A percentile compares a stretch with the other conserved stretches of the same genome.
These are phyloP conservation scores for Ascobolus immersus DNA, from an alignment of 495 filamentous ascomycete species.

Conservation along the genomic window DNA sequence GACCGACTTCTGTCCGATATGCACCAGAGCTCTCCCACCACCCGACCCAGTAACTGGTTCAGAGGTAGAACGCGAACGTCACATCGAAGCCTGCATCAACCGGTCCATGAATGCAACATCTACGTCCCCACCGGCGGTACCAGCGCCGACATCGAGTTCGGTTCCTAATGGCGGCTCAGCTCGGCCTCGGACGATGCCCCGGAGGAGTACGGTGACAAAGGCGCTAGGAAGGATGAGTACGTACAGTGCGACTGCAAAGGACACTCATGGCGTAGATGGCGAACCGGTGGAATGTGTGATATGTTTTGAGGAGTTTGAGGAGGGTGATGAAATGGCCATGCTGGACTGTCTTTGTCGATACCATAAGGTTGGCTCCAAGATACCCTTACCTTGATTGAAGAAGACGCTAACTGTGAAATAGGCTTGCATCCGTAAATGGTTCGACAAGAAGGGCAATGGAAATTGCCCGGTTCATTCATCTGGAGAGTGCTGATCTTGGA, in stretches of 20 bases:
- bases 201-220: conserved; percentile 8
- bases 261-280: conserved; percentile 18
- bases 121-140: conserved; percentile 19
- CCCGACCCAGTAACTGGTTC: conserved; percentile 31
- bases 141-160: conserved; percentile 1
- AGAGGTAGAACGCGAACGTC: conserved; percentile 40
- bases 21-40: conserved; percentile 48
- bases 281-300: conserved; percentile 54
- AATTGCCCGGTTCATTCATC: conserved; percentile 30
- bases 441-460: conserved; percentile 23
- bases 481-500: conserved; percentile 8
- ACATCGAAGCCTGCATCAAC: conserved; percentile 51
- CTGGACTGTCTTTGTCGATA: conserved; percentile 88
- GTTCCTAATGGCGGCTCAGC: conserved; percentile 1
- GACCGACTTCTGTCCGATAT: conserved; percentile 79
- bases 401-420: conserved; percentile 8
- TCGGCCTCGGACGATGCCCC: conserved; percentile 4
- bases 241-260: conserved; percentile 79
- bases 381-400: conserved; percentile 5
- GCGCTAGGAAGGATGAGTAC: conserved; percentile 26
- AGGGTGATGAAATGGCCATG: conserved; percentile 54
- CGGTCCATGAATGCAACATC: conserved; percentile 19
- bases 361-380: conserved; percentile 27
- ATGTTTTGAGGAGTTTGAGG: conserved; percentile 86
- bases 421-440: conserved; percentile 24